Base-by-base conservation (phyloP, 1,284 basidiomycete genomes). In the Malassezia dermatis region DNA sequence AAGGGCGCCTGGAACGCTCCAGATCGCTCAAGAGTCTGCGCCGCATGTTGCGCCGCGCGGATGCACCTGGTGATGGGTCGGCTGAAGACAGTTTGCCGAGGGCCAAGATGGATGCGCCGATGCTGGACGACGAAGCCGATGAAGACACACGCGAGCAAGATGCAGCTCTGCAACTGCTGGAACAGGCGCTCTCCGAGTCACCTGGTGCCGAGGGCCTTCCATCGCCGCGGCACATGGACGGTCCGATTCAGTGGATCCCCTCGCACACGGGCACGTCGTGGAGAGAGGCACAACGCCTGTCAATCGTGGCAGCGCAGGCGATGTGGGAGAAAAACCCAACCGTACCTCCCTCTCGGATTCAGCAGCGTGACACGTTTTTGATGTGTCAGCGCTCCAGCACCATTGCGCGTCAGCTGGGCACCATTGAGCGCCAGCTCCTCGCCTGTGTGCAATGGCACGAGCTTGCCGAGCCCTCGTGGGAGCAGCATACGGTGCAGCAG, bases 201-300 rank as follows among this genome's bases (percentile, higher is more conserved):
- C 41, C 34, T 1, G 10, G 30, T 21, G 23, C 28, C 31, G 35
- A 21, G 13, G 53, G 35, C n/a, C 15, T 32, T 21, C 24, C 27
- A 8, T 34, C 31, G n/a, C 17, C 47, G 34, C 40, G 27, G 26
- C 24, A 15, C 17, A 46, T 7, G 27, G 53, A 55, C 23, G 53
- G 53, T 3, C 53, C 53, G n/a, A 43, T 56, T 32, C 53, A 56
- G 27, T 56, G 53, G 53, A 56, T 56, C 30, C 53, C 53, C 5
- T 21, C 37, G 21, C 41, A 56, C 28, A 49, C 46, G 1, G 21
- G 31, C 26, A n/a, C 53, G 21, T 40, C 48, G 8, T 56, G 53
- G 53, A 37, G 21, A 30, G 53, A 56, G 24, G 53, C 53, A 10
- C 53, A 50, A 35, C 53, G 53, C 31, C 28, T 50, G 17, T 56